phyloP scores from a whole-genome alignment of 1,284 basidiomycete species.

The Cutaneotrichosporon sp. region DNA sequence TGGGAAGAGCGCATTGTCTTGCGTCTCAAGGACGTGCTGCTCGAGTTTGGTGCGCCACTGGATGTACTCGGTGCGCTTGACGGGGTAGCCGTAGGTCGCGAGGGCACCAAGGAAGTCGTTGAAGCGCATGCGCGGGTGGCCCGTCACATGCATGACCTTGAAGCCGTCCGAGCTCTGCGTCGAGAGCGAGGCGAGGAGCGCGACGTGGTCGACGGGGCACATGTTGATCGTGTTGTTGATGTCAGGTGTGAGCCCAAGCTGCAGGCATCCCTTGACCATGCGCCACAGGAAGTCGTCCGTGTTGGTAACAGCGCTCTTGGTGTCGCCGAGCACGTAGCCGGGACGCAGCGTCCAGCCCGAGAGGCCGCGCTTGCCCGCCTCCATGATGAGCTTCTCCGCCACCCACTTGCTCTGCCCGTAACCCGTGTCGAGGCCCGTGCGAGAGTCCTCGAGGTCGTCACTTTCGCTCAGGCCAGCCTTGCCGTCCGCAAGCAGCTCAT shows the following conservation, averaged over 20 bases:
- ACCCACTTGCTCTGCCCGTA: constrained; percentile 99
- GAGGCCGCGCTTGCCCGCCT: constrained; percentile 82
- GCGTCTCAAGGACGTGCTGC: constrained; percentile 86
- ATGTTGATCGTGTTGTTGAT: constrained; percentile 99
- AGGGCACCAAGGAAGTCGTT: constrained; percentile 82
- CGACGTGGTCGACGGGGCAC: constrained; percentile 97
- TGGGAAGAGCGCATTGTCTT: constrained; percentile 97
- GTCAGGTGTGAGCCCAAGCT: constrained; percentile 91
- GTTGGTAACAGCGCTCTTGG: constrained; percentile 86
- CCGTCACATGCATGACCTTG: constrained; percentile 83
- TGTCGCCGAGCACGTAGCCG: constrained; percentile 95
- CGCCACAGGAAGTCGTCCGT: constrained; percentile 99
- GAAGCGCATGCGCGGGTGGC: constrained; percentile 82
- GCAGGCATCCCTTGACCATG: constrained; percentile 94
- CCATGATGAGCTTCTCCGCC: constrained; percentile 88
- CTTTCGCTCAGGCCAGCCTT: constrained; percentile 75
- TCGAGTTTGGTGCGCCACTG: constrained; percentile 90
- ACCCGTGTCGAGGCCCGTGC: constrained; percentile 74
- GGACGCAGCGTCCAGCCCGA: constrained; percentile 87
- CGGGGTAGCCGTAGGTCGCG: constrained; percentile 74
- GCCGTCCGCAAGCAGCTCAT: constrained; percentile 60
- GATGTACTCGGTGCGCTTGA: constrained; percentile 80
- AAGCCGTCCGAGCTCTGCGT: constrained; percentile 57
- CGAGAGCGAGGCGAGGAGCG: constrained; percentile 73
- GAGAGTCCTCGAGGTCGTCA: constrained; percentile 88